Base-by-base conservation (phyloP, 1,284 basidiomycete genomes). In the Malassezia pachydermatis region DNA sequence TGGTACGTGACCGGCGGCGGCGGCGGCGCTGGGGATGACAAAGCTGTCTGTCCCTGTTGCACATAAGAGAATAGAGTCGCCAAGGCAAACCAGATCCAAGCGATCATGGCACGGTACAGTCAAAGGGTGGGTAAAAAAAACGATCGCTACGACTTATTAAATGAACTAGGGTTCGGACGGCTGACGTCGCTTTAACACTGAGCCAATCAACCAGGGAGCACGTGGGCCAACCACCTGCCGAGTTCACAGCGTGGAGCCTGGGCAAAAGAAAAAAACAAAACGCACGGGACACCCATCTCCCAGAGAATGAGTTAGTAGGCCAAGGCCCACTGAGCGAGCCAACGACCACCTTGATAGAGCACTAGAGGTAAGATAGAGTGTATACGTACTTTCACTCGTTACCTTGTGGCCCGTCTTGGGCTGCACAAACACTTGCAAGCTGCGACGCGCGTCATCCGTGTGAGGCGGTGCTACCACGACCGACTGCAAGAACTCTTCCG, bases 401-500 rank as follows among this genome's bases (percentile, higher is more conserved):
- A 59, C 57, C 10, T 28, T 42, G 43, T 59, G 57, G 11, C 57
- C 57, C 0, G 41, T 40, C 34, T 48, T 47, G 13, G 46, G 43
- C 37, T 59, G 45, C 3, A 56, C 36, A 34, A 49, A 48, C 6
- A 59, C 37, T 35, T 56, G 37, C 27, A 58, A 45, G 27, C 54
- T 43, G 4, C 23, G 40, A 28, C 39, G 32, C 10, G 25, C 27
- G 16, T 47, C 41, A 2, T 48, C 27, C 6, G 48, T 40, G 13
- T 41, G 22, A 1, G 51, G 48, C n/a, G 54, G 43, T n/a, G 46
- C 66, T 5, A 68, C 55, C 3, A 65, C 58, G 9, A 70, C 37
- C 5, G 40, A 40, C 14, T 55, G 46, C 16, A 66, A 36, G 30
- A 70, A 70, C 29, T 59, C 59, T 19, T 67, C 52, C 25, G 65